phyloP scores from a whole-genome alignment of 1,284 basidiomycete genomes.

The Tausonia pullulans region DNA sequence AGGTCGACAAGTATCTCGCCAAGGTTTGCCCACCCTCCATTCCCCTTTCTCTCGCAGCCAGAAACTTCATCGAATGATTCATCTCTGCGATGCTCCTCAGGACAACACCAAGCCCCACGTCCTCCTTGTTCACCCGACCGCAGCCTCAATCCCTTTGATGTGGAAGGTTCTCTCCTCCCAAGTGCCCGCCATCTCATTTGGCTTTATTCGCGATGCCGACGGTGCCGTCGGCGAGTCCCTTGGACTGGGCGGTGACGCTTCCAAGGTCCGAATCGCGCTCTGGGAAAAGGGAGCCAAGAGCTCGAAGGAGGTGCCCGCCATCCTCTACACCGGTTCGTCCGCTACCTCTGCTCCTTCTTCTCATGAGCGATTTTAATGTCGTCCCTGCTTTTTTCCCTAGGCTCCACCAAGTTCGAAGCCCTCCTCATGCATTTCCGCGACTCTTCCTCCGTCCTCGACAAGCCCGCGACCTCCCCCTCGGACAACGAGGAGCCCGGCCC shows the following conservation, averaged over 20 bases:
- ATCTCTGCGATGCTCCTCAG: slow-evolving; percentile 28
- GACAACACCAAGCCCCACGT: slow-evolving; percentile 49
- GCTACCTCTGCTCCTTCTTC: neutral
- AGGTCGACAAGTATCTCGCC: slow-evolving; percentile 27
- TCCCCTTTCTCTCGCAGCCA: neutral
- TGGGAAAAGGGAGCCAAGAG: slow-evolving; percentile 47
- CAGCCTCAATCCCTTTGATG: slow-evolving; percentile 62
- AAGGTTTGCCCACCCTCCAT: slow-evolving; percentile 23
- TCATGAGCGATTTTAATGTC: neutral
- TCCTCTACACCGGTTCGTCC: neutral
- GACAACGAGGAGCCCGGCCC: too few relatives aligned
- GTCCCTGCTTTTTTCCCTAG: slow-evolving; percentile 18
- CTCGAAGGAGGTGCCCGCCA: neutral
- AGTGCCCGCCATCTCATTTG: slow-evolving; percentile 41
- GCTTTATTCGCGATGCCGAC: slow-evolving; percentile 15
- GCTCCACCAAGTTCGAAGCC: slow-evolving; percentile 33
- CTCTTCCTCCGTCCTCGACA: slow-evolving; percentile 16
- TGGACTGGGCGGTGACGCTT: slow-evolving; percentile 45
- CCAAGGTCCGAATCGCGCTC: slow-evolving; percentile 52
- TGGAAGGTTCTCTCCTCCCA: slow-evolving; percentile 77
- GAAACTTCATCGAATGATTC: neutral
- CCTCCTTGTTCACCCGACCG: slow-evolving; percentile 58
- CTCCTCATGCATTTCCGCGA: slow-evolving; percentile 30
- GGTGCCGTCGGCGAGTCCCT: slow-evolving; percentile 43
- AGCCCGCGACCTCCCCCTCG: neutral